These are phyloP conservation scores for Russula sp. DNA, from an alignment of 768 basidiomycete genomes.

Conservation along the genomic window DNA sequence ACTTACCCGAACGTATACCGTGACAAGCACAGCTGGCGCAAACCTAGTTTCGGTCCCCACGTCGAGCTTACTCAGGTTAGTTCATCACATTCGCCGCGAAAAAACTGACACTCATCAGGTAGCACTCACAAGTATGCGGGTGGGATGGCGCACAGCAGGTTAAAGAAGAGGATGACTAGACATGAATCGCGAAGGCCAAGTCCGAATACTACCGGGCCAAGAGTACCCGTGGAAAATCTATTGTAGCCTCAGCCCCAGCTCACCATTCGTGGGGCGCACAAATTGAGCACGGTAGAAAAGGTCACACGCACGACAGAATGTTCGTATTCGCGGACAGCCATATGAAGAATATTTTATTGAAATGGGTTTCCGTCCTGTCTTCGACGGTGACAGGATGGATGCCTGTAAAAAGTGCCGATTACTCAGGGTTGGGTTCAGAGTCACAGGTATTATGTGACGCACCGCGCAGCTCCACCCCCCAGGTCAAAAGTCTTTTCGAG, in stretches of 20 bases:
- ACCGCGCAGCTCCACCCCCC: constrained; percentile 34
- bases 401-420: constrained; percentile 21
- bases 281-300: not conserved
- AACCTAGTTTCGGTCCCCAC: constrained; percentile 74
- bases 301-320: constrained; percentile 34
- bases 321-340: constrained; percentile 39
- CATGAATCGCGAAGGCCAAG: constrained; percentile 42
- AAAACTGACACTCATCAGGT: not conserved
- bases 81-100: not conserved
- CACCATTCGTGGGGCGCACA: not conserved
- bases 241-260: not conserved
- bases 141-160: constrained; percentile 37
- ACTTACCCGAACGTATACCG: constrained; percentile 51
- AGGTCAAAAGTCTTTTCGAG: constrained; percentile 27
- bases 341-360: constrained; percentile 38
- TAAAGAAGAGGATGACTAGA: constrained; percentile 43
- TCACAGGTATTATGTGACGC: not conserved
- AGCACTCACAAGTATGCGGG: constrained; percentile 40
- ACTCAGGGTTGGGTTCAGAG: too few relatives aligned
- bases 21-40: constrained; percentile 77
- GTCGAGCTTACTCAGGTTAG: constrained; percentile 37
- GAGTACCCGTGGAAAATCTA: constrained; percentile 44
- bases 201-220: constrained; percentile 41
- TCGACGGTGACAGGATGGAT: constrained; percentile 34
- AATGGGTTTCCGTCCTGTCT: constrained; percentile 35